These are phyloP conservation scores for Carallia pectinifolia DNA, from an alignment of 345 rosid species.

Conservation along the genomic window DNA sequence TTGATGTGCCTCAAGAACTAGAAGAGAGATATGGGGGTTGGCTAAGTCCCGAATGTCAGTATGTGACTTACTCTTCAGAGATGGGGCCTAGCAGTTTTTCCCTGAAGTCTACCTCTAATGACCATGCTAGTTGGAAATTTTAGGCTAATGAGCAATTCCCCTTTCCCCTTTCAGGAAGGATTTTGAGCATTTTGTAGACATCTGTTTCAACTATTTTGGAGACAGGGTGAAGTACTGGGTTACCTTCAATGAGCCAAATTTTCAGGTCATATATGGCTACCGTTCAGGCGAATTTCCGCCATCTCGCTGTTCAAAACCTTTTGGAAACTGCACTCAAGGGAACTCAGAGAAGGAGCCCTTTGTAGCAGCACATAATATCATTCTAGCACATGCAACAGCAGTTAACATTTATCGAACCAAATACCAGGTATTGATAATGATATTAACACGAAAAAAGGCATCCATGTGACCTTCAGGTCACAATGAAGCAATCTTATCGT, in stretches of 20 bases:
- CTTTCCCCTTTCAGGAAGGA: conserved; percentile 18
- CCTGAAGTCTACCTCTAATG: too few species aligned
- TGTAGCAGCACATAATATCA: conserved; percentile 23
- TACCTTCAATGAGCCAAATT: conserved; percentile 25
- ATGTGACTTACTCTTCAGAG: not conserved
- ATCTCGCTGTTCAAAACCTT: conserved; percentile 20
- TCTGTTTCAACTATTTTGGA: conserved; percentile 22
- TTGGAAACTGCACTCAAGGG: conserved; percentile 20
- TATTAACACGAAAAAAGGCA: not conserved
- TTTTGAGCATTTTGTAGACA: conserved; percentile 20
- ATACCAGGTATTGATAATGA: conserved; percentile 19
- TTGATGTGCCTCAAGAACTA: conserved; percentile 23
- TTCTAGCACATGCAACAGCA: conserved; percentile 22
- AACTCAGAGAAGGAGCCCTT: conserved; percentile 25
- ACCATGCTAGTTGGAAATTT: too few species aligned
- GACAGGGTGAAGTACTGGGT: conserved; percentile 27
- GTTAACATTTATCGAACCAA: conserved; percentile 22
- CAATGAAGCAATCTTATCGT: too few species aligned
- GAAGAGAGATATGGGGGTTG: conserved; percentile 19
- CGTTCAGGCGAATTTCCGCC: conserved; percentile 18
- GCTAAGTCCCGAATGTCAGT: conserved; percentile 23
- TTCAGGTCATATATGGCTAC: conserved; percentile 15
- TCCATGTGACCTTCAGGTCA: too few species aligned
- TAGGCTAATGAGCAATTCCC: too few species aligned
- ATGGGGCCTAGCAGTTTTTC: not conserved